A percentile compares a stretch with the other conserved stretches of the same genome.
Conservation (phyloP, 768 basidiomycete genomes). For the Coprinopsis strossmayeri region DNA sequence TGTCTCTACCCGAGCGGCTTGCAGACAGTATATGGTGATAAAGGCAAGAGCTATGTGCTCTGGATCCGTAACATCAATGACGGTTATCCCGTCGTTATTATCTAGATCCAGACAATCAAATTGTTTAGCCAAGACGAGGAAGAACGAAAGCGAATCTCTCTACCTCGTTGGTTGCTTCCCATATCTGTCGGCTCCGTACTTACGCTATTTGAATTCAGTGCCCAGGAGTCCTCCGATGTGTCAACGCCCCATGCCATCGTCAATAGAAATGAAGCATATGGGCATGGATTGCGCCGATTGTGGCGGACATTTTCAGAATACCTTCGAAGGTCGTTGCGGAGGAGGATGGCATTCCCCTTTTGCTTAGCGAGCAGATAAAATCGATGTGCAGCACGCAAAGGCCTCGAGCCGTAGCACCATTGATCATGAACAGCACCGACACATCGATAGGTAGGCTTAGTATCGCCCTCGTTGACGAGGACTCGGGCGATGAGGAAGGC, state of each 20-base stretch:
- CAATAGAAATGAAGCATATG: constrained; percentile 25
- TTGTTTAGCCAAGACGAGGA: constrained; percentile 1
- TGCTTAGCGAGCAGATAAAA: constrained; percentile 28
- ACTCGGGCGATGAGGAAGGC: constrained; percentile 32
- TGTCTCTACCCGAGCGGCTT: not conserved
- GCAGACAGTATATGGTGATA: not conserved
- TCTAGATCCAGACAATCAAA: constrained; percentile 14
- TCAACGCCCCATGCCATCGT: too few relatives aligned
- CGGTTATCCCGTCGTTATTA: constrained; percentile 28
- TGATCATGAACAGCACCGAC: constrained; percentile 34
- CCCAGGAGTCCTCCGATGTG: constrained; percentile 16
- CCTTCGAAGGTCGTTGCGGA: constrained; percentile 26
- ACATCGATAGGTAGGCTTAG: constrained; percentile 28
- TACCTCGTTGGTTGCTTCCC: constrained; percentile 17
- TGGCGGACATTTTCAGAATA: constrained; percentile 15
- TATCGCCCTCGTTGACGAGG: constrained; percentile 15
- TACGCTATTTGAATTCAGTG: too few relatives aligned
- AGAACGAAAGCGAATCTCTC: constrained; percentile 13
- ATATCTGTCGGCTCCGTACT: constrained; percentile 18
- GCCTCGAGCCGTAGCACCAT: constrained; percentile 30
- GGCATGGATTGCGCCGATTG: constrained; percentile 21
- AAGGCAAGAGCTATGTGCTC: constrained; percentile 23
- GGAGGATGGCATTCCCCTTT: constrained; percentile 27
- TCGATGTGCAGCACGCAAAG: constrained; percentile 24
- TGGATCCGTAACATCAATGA: constrained; percentile 27